phyloP scores from a whole-genome alignment of 148 eudicot genomes.

The Persicaria maculosa region DNA sequence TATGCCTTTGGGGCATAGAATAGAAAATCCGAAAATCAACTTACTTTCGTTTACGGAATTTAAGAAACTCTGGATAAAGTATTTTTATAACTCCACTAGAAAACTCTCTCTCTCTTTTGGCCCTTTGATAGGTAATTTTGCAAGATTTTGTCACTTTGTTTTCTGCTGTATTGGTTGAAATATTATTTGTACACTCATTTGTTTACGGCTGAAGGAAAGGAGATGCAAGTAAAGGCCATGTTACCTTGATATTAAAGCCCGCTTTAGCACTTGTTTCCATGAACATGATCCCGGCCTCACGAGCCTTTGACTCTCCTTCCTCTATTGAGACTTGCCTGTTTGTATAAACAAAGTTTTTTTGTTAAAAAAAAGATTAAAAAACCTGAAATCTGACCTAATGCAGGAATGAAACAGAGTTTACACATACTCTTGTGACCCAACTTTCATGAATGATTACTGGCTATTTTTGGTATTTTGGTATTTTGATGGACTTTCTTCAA shows the following conservation, averaged over 20 bases:
- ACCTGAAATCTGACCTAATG: no score
- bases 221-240: background rate
- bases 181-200: background rate
- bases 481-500: background rate
- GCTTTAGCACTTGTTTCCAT: conserved; percentile 94
- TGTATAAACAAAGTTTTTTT: background rate
- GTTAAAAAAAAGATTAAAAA: no score
- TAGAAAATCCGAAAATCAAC: no score
- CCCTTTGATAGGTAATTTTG: no score
- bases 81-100: no score
- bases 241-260: conserved; percentile 88
- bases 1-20: no score
- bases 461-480: background rate
- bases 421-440: background rate
- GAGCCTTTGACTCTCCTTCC: conserved; percentile 74
- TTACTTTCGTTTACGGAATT: no score
- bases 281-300: conserved; percentile 66
- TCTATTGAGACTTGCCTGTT: conserved; percentile 91
- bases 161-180: background rate
- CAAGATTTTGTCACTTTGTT: no score
- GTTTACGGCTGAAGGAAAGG: conserved; percentile 6
- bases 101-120: no score
- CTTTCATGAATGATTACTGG: background rate
- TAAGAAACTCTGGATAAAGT: no score
- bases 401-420: no score